These are phyloP conservation scores for Coprinopsis sp. DNA, from an alignment of 768 basidiomycete genomes.

Conservation along the genomic window DNA sequence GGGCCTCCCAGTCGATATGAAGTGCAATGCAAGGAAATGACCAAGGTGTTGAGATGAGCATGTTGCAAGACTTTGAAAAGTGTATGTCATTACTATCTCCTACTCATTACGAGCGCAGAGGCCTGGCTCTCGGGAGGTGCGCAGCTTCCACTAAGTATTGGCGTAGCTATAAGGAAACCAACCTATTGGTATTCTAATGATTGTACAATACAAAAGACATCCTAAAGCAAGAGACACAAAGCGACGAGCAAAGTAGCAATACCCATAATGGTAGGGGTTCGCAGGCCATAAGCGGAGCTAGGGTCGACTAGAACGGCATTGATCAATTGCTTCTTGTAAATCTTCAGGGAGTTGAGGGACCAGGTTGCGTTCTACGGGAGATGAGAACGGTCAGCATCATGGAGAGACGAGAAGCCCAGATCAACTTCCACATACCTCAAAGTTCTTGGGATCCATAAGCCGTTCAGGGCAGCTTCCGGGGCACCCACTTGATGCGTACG, in stretches of 20 bases:
- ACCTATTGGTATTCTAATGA: too few relatives aligned
- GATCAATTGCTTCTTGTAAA: slow-evolving; percentile 58
- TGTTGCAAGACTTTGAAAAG: too few relatives aligned
- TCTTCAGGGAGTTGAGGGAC: slow-evolving; percentile 75
- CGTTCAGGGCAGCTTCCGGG: slow-evolving; percentile 66
- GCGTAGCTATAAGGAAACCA: too few relatives aligned
- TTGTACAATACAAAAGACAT: too few relatives aligned
- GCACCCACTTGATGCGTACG: slow-evolving; percentile 67
- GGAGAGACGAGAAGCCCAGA: background rate
- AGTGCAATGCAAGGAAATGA: too few relatives aligned
- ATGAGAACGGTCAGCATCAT: slow-evolving; percentile 1
- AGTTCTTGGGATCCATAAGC: slow-evolving; percentile 66
- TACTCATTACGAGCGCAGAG: too few relatives aligned
- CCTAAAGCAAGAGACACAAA: too few relatives aligned
- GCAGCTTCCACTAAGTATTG: too few relatives aligned
- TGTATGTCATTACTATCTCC: too few relatives aligned
- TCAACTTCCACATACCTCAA: slow-evolving; percentile 46
- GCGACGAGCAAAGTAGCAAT: background rate
- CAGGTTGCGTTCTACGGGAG: slow-evolving; percentile 67
- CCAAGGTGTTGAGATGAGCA: too few relatives aligned
- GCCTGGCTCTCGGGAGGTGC: too few relatives aligned
- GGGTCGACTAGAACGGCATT: slow-evolving; percentile 28
- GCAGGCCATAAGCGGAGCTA: background rate
- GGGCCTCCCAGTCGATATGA: too few relatives aligned
- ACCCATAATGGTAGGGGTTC: background rate